Evolutionary conservation across 2,329 filamentous ascomycete species (phyloP).

Genomic region (Chaetomium globosum): DNA sequence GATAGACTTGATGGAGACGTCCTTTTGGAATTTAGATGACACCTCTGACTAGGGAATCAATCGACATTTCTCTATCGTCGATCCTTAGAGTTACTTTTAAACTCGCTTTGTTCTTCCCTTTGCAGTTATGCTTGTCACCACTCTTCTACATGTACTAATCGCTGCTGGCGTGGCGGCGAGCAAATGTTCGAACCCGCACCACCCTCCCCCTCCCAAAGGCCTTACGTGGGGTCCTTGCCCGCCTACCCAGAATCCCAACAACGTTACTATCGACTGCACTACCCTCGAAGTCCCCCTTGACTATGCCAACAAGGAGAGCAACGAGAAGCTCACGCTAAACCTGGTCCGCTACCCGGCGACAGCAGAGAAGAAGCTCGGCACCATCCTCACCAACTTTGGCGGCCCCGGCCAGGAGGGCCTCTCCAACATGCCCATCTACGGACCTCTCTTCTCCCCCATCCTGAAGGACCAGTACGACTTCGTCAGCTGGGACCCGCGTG

Average conservation of each 20-base stretch:
- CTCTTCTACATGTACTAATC: not conserved
- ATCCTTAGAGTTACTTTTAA: not conserved
- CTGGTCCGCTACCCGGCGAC: slow-evolving; percentile 5
- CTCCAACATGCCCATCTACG: slow-evolving; percentile 6
- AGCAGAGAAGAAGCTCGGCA: slow-evolving; percentile 1
- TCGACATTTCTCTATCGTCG: not conserved
- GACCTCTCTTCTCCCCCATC: not conserved
- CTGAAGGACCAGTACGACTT: slow-evolving; percentile 4
- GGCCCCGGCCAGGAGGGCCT: slow-evolving; percentile 5
- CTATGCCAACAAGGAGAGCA: not conserved
- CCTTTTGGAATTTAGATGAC: not conserved
- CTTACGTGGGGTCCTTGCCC: slow-evolving; percentile 1
- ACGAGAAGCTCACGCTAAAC: not conserved
- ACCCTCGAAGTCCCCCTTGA: not conserved
- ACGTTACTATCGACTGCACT: not conserved
- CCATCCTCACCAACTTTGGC: not conserved
- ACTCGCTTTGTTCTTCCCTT: not conserved
- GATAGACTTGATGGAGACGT: not conserved
- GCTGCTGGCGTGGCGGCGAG: not conserved
- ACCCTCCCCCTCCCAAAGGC: not conserved
- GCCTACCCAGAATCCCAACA: not conserved
- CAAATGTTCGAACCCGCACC: not conserved
- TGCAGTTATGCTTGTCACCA: not conserved
- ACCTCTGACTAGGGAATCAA: not conserved
- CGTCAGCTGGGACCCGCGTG: slow-evolving; percentile 4